These are phyloP conservation scores for Emmonsiellopsis sp. DNA, from an alignment of 2,329 filamentous ascomycete species.

Conservation along the genomic window DNA sequence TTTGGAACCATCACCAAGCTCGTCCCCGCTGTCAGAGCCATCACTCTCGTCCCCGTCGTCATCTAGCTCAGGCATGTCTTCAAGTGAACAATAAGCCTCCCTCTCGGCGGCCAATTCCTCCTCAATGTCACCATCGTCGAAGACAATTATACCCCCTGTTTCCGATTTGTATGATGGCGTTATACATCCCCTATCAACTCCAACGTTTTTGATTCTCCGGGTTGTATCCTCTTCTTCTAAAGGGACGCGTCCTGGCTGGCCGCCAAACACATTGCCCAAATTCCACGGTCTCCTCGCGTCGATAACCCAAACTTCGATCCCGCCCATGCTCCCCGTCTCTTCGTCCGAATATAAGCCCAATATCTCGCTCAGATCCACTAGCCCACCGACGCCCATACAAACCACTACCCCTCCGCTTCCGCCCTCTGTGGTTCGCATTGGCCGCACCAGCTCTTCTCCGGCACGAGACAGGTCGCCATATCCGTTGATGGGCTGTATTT, in stretches of 20 bases:
- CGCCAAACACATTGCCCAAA: conserved; percentile 82
- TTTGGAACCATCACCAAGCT: conserved; percentile 40
- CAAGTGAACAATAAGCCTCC: conserved; percentile 74
- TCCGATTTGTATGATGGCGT: conserved; percentile 64
- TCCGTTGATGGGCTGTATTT: conserved; percentile 88
- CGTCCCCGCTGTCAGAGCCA: conserved; percentile 50
- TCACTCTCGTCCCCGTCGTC: conserved; percentile 57
- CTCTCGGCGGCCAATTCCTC: conserved; percentile 66
- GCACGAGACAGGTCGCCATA: conserved; percentile 81
- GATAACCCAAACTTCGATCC: conserved; percentile 92
- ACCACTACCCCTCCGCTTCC: conserved; percentile 83
- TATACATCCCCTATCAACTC: conserved; percentile 66
- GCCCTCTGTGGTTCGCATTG: conserved; percentile 77
- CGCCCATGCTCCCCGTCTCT: conserved; percentile 54
- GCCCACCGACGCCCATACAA: conserved; percentile 83
- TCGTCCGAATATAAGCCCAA: conserved; percentile 67
- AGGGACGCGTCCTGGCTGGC: conserved; percentile 49
- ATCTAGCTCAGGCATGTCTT: conserved; percentile 84
- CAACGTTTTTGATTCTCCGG: conserved; percentile 45
- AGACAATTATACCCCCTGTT: conserved; percentile 82
- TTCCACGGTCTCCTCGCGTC: conserved; percentile 94
- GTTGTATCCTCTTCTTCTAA: conserved; percentile 37
- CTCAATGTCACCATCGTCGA: conserved; percentile 92
- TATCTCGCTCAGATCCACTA: conserved; percentile 76
- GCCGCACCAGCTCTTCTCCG: conserved; percentile 67